Evolutionary conservation across 257 asterid species (phyloP), one percentile per base, ranked within the genome.

Genomic region (Ilex asprella): DNA sequence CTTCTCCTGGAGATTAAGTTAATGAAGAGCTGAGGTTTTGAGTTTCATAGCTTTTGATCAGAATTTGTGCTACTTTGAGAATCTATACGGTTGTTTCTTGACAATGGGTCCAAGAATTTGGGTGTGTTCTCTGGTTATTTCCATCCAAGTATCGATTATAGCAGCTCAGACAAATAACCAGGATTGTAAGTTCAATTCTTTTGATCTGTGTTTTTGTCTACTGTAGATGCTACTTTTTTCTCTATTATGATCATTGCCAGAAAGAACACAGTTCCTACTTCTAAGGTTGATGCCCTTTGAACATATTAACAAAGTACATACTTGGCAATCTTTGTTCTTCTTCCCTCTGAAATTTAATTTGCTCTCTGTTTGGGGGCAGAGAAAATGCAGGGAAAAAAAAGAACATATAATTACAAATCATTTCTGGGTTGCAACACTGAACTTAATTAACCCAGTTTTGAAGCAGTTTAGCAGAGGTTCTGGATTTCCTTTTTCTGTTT

Each of bases 131-230:
- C 75, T 86, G 56, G 27, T 74, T 68, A 68, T 73, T 72, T 60
- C 67, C 35, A 30, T 76, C 63, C 86, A 78, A 30, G 56, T 73
- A 56, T 55, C 70, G 66, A 66, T 39, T 44, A 35, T 72, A 58
- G 67, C 75, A 52, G 97, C 94, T 39, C 1, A 12, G 57, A 84
- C 97, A 5, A 35, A 86, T 71, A 44, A 67, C 13, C 44, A 68
- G 47, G 89, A 80, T 72, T 54, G 93, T 85, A 74, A 76, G 86
- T 76, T 70, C 30, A 0, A 15, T 12, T 62, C 55, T 56, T 27
- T 3, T 13, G 49, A 7, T 7, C 0, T 44, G 13, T 44, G 13
- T 44, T 44, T 44, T 67, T 13, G 15, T n/a, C 16, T 2, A 12
- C 52, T 16, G 12, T n/a, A 7, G 52, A 53, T 10, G 30, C 29